Conservation (phyloP, 208 protist species). For the Leishmania major region DNA sequence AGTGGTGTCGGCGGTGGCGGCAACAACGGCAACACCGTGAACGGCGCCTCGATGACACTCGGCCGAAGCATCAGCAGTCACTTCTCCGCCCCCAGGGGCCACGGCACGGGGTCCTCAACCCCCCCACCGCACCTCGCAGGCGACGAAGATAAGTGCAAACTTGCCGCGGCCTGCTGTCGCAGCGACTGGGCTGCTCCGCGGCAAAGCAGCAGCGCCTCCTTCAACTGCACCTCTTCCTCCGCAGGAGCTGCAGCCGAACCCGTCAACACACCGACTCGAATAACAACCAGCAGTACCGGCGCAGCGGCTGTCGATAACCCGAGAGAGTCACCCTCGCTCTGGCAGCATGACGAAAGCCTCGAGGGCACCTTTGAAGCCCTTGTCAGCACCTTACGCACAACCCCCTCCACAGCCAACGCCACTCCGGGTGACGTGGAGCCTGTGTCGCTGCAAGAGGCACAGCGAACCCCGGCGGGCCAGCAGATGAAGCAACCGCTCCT, state of each 20-base stretch:
- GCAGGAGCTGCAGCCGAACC: background rate
- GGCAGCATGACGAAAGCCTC: constrained; percentile 7
- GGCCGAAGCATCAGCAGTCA: constrained; percentile 19
- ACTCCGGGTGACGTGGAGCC: constrained; percentile 2
- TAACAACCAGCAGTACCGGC: background rate
- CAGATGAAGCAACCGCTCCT: constrained; percentile 18
- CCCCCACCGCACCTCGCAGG: constrained; percentile 11
- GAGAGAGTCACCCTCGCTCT: constrained; percentile 6
- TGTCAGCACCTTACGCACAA: constrained; percentile 23
- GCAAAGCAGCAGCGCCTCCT: constrained; percentile 2
- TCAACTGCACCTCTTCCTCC: background rate
- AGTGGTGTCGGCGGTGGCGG: background rate
- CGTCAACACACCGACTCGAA: background rate
- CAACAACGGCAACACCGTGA: constrained; percentile 14
- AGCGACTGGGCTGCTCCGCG: background rate
- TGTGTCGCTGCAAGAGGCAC: constrained; percentile 2
- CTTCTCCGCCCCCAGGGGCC: constrained; percentile 10
- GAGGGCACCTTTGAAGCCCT: constrained; percentile 11
- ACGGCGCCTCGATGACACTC: constrained; percentile 4
- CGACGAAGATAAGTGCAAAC: constrained; percentile 24
- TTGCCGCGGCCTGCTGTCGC: constrained; percentile 9
- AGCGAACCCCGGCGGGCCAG: background rate
- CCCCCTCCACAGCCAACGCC: constrained; percentile 16
- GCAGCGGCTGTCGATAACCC: background rate
- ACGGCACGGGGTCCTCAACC: background rate